Evolutionary conservation across 2,329 filamentous ascomycete species (phyloP).

Genomic region (Fusarium caatingaense): DNA sequence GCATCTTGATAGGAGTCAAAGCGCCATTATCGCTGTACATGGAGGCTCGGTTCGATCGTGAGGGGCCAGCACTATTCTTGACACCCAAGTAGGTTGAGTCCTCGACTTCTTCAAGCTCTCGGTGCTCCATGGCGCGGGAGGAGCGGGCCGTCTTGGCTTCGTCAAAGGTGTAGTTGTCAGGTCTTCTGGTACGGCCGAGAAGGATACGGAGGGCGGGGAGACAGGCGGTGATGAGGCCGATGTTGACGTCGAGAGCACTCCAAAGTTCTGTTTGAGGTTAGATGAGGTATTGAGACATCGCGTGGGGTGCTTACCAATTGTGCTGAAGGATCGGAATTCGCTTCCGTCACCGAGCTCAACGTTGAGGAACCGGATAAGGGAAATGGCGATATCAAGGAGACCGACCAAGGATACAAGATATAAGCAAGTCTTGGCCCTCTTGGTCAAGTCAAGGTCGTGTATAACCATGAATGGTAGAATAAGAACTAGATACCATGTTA

Average conservation of each 20-base stretch:
- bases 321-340: constrained; percentile 21
- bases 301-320: background rate
- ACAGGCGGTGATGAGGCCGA: constrained; percentile 31
- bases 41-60: constrained; percentile 4
- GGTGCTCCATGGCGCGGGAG: constrained; percentile 16
- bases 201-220: constrained; percentile 27
- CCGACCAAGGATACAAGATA: constrained; percentile 30
- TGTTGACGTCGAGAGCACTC: constrained; percentile 34
- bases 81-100: constrained; percentile 21
- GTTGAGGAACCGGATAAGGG: constrained; percentile 31
- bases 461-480: constrained; percentile 27
- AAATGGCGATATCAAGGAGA: constrained; percentile 28
- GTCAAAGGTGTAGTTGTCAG: constrained; percentile 20
- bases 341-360: constrained; percentile 19
- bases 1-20: background rate
- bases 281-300: background rate
- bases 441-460: constrained; percentile 23
- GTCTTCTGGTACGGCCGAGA: constrained; percentile 11
- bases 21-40: background rate
- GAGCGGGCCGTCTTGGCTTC: constrained; percentile 24
- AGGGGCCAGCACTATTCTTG: constrained; percentile 10
- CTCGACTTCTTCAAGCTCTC: constrained; percentile 26
- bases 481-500: constrained; percentile 9
- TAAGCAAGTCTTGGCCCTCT: constrained; percentile 9
- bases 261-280: constrained; percentile 25